Conservation (phyloP, 768 basidiomycete species). For the Leccinum obscurum region DNA sequence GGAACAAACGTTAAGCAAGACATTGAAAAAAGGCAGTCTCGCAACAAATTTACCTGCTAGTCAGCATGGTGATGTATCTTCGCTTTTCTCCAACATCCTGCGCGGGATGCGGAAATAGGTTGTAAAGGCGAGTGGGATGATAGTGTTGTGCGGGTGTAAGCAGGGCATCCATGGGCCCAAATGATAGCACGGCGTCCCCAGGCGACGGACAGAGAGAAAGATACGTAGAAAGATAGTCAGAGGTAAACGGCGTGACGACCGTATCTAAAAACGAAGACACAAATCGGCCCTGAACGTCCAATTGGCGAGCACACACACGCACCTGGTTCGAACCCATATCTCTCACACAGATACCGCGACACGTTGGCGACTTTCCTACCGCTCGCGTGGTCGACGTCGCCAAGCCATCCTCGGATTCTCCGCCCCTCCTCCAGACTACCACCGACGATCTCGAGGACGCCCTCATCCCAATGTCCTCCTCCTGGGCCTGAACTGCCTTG, state of each 20-base stretch:
- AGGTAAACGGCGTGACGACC: constrained; percentile 72
- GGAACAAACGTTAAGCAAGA: constrained; percentile 7
- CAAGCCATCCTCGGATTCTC: constrained; percentile 74
- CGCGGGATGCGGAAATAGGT: constrained; percentile 76
- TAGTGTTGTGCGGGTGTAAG: constrained; percentile 76
- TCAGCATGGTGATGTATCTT: constrained; percentile 69
- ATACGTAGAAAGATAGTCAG: constrained; percentile 74
- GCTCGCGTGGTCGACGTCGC: constrained; percentile 73
- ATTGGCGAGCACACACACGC: constrained; percentile 5
- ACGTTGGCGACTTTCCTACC: constrained; percentile 65
- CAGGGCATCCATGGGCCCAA: constrained; percentile 80
- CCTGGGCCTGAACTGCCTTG: constrained; percentile 35
- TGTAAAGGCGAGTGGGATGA: constrained; percentile 72
- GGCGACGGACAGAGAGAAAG: constrained; percentile 72
- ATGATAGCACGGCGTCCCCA: constrained; percentile 74
- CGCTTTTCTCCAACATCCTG: constrained; percentile 74
- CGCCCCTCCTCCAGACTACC: constrained; percentile 74
- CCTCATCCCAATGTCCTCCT: constrained; percentile 72
- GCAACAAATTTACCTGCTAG: constrained; percentile 55
- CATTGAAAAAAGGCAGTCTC: background rate
- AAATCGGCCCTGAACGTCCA: background rate
- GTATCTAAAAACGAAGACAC: constrained; percentile 48
- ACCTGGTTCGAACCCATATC: constrained; percentile 82
- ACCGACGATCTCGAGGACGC: constrained; percentile 73
- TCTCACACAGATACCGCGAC: constrained; percentile 73